Percentiles rank a stretch among this genome's conserved stretches.
Evolutionary conservation across 805 yeast genomes (phyloP).

Genomic region (Tetrapisispora phaffii): DNA sequence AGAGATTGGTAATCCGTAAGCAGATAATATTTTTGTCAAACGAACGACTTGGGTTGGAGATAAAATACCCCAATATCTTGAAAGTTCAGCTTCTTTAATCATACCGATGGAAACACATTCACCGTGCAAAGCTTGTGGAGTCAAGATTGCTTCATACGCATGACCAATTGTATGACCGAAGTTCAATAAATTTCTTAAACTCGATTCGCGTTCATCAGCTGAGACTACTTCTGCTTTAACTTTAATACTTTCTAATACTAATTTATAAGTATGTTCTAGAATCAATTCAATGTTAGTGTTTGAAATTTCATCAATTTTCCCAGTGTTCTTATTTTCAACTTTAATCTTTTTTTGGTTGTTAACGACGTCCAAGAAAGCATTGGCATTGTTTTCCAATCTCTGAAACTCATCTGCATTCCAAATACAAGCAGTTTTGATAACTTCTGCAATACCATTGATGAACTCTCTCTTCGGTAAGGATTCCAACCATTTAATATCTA

Average conservation of each 20-base stretch:
- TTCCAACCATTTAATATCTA: slow-evolving; percentile 76
- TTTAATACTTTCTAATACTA: slow-evolving; percentile 75
- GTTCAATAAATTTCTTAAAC: slow-evolving; percentile 81
- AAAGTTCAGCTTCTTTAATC: slow-evolving; percentile 86
- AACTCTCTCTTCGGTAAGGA: slow-evolving; percentile 90
- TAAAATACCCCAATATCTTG: slow-evolving; percentile 82
- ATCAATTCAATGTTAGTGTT: slow-evolving; percentile 59
- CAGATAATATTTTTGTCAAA: slow-evolving; percentile 66
- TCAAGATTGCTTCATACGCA: slow-evolving; percentile 93
- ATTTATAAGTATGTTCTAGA: slow-evolving; percentile 60
- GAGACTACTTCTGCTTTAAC: slow-evolving; percentile 94
- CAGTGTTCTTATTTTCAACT: slow-evolving; percentile 9
- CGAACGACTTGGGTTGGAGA: slow-evolving; percentile 93
- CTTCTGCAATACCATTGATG: slow-evolving; percentile 97
- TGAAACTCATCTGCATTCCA: slow-evolving; percentile 88
- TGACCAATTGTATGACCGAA: slow-evolving; percentile 98
- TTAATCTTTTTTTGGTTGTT: slow-evolving; percentile 25
- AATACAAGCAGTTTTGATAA: slow-evolving; percentile 93
- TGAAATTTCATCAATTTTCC: slow-evolving; percentile 33
- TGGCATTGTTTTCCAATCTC: slow-evolving; percentile 70
- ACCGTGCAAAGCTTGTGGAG: slow-evolving; percentile 94
- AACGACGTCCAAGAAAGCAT: slow-evolving; percentile 58
- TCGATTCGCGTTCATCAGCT: slow-evolving; percentile 90
- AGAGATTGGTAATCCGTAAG: slow-evolving; percentile 79
- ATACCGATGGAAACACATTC: slow-evolving; percentile 99